Percentiles rank a stretch among this genome's conserved stretches.
These are phyloP conservation scores for Aegle marmelos DNA, from an alignment of 345 rosid genomes.

Conservation along the genomic window DNA sequence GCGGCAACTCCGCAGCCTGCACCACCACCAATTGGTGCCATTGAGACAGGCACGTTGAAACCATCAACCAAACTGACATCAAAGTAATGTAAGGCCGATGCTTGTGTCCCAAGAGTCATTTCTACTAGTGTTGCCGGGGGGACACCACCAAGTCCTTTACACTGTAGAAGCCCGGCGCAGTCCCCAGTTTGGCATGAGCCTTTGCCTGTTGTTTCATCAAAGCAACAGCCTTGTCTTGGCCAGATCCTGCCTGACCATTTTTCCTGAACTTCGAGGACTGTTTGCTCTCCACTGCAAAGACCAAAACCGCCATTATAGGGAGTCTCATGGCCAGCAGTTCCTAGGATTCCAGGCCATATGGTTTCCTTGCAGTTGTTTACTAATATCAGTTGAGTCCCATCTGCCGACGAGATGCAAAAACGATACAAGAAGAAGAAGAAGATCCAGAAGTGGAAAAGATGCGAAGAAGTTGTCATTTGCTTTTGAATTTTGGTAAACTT, in stretches of 20 bases:
- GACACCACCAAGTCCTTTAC: conserved; percentile 43
- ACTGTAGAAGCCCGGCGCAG: conserved; percentile 36
- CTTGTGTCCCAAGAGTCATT: conserved; percentile 46
- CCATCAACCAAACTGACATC: conserved; percentile 57
- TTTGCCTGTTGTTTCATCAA: conserved; percentile 30
- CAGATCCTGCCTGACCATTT: conserved; percentile 54
- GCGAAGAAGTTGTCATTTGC: conserved; percentile 11
- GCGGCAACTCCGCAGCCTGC: conserved; percentile 37
- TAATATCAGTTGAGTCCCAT: conserved; percentile 28
- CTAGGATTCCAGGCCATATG: conserved; percentile 53
- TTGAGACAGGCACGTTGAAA: conserved; percentile 44
- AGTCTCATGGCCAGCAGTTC: conserved; percentile 37
- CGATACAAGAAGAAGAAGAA: background rate
- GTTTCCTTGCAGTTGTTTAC: conserved; percentile 44
- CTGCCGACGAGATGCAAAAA: conserved; percentile 10
- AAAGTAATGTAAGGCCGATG: conserved; percentile 45
- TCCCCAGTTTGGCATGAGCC: conserved; percentile 49
- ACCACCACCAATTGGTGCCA: conserved; percentile 40
- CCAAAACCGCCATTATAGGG: conserved; percentile 41
- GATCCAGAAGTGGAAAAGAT: background rate
- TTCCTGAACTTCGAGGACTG: conserved; percentile 29
- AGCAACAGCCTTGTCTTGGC: conserved; percentile 51
- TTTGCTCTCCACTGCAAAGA: conserved; percentile 34
- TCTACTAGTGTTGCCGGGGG: conserved; percentile 46
- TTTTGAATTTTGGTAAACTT: background rate